Base-by-base conservation (phyloP, 75 land plant species). In the Selaginella moellendorffii region DNA sequence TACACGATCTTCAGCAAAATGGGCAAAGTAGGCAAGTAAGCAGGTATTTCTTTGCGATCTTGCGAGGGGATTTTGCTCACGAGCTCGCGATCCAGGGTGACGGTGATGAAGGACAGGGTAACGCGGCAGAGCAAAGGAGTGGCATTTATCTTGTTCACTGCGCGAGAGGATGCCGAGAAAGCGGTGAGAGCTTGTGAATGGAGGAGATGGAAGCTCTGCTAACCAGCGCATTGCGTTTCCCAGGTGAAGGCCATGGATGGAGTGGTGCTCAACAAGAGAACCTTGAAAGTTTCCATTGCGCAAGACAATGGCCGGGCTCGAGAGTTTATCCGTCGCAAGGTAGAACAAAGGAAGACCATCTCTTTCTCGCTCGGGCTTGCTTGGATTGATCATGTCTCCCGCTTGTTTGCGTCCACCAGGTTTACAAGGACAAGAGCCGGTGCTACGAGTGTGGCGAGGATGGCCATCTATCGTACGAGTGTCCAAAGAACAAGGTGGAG, bases 371-470 rank as follows among this genome's bases (percentile, higher is more conserved):
- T n/a, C n/a, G 52, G 14, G 14, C 52, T 46, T 18, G 10, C 14
- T 46, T 46, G 10, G 52, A 46, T 10, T 28, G 28, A 21, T 46
- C 18, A 18, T 46, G 17, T 22, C 63, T 62, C 26, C 5, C 2
- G 5, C n/a, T 10, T 56, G 24, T 56, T 2, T 56, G 24, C 26
- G 63, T 61, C 23, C 10, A 10, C 27, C 67, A 70, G 72, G 90
- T 79, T 5, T 92, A 92, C 68, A 88, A 81, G 80, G 97, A 92
- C 67, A 92, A 92, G 83, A 78, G 77, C 62, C 68, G 87, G 71
- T 92, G 97, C 67, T 92, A 92, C 52, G 97, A 92, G 78, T 92
- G 97, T 56, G 97, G 97, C 31, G 90, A 76, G 72, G 63, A 68
- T 8, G 97, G 88, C 8, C 97, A 92, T 67, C 67, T 92, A 54